Percentiles rank a stretch among this genome's conserved stretches.
Conservation (phyloP, 2,329 filamentous ascomycete species). For the Diaporthe australafricana region DNA sequence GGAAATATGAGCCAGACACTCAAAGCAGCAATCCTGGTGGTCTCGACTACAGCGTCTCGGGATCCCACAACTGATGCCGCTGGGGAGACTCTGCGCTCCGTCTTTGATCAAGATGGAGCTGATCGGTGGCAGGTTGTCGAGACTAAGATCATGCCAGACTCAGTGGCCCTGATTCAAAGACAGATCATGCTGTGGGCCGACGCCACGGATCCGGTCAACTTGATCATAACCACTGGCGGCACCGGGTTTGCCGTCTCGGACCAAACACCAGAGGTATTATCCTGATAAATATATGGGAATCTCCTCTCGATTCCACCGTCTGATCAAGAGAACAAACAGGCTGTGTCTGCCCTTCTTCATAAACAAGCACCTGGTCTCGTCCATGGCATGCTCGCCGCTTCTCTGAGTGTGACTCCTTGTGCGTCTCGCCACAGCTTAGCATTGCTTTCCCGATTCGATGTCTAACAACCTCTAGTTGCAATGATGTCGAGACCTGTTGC, state of each 20-base stretch:
- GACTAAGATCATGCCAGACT: slow-evolving; percentile 83
- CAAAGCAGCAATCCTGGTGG: slow-evolving; percentile 81
- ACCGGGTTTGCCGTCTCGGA: slow-evolving; percentile 92
- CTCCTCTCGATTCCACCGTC: not conserved
- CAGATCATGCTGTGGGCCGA: slow-evolving; percentile 82
- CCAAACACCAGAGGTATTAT: slow-evolving; percentile 83
- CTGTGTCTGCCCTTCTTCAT: slow-evolving; percentile 81
- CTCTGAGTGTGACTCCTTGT: slow-evolving; percentile 90
- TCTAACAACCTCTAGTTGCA: slow-evolving; percentile 73
- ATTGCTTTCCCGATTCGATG: not conserved
- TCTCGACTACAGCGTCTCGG: slow-evolving; percentile 89
- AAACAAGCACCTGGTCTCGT: slow-evolving; percentile 90
- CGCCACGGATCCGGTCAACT: slow-evolving; percentile 68
- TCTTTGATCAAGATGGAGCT: slow-evolving; percentile 75
- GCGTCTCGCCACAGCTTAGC: slow-evolving; percentile 51
- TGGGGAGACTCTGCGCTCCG: slow-evolving; percentile 72
- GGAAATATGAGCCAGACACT: slow-evolving; percentile 54
- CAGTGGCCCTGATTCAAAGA: slow-evolving; percentile 78
- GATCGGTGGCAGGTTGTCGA: slow-evolving; percentile 78
- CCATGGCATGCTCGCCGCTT: slow-evolving; percentile 93
- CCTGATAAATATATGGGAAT: not conserved
- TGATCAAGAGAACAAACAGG: slow-evolving; percentile 60
- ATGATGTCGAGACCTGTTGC: slow-evolving; percentile 97
- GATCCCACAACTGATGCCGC: slow-evolving; percentile 85
- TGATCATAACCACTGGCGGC: slow-evolving; percentile 90